These are phyloP conservation scores for Leishmania major DNA, from an alignment of 208 protist genomes.

Conservation along the genomic window DNA sequence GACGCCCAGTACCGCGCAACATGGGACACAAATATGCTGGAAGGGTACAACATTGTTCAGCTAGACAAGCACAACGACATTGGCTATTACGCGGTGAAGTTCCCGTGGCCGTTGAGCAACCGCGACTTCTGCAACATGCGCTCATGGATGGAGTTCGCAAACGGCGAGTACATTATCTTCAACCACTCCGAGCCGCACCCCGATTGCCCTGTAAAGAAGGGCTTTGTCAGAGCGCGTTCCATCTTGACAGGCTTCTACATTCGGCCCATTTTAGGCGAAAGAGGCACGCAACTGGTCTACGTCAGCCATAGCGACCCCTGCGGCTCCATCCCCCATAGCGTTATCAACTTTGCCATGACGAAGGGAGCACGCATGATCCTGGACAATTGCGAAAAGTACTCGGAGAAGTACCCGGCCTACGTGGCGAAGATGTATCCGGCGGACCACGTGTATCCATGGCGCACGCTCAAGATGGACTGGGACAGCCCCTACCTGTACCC, in stretches of 20 bases:
- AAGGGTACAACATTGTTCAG: conserved; percentile 83
- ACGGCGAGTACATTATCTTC: conserved; percentile 92
- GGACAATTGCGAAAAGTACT: conserved; percentile 68
- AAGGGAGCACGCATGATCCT: conserved; percentile 63
- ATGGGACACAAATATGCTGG: conserved; percentile 90
- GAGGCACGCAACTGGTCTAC: conserved; percentile 71
- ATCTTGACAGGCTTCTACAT: conserved; percentile 89
- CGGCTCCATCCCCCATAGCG: conserved; percentile 76
- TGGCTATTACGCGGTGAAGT: conserved; percentile 89
- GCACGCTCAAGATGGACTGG: conserved; percentile 83
- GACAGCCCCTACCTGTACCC: conserved; percentile 69
- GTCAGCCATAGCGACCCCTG: conserved; percentile 88
- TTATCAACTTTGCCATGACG: conserved; percentile 84
- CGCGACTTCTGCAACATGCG: conserved; percentile 92
- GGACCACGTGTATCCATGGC: conserved; percentile 68
- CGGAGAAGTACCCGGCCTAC: conserved; percentile 67
- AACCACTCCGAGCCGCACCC: conserved; percentile 89
- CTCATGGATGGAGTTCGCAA: conserved; percentile 92
- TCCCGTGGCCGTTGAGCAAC: conserved; percentile 87
- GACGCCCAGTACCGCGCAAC: conserved; percentile 82
- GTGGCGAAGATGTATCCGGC: conserved; percentile 54
- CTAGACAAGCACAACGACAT: conserved; percentile 90
- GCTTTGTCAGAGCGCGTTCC: conserved; percentile 79
- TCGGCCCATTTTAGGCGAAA: conserved; percentile 37
- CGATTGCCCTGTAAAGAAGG: conserved; percentile 75